Evolutionary conservation across 176 grass and related monocot genomes (phyloP).

Genomic region (Triticum timopheevii): DNA sequence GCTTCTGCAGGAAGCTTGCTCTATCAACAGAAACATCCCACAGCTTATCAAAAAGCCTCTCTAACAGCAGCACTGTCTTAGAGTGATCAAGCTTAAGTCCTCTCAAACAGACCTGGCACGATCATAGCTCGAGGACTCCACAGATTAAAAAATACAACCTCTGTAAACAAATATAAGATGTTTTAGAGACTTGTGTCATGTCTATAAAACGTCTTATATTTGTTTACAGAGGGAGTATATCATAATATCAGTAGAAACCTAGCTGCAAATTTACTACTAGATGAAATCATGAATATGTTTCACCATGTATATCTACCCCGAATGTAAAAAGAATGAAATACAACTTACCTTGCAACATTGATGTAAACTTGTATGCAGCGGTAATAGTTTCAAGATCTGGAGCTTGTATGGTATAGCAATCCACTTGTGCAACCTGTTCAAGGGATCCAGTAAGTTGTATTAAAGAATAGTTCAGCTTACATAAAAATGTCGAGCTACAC

Average conservation of each 20-base stretch:
- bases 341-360: slow-evolving; percentile 82
- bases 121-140: neutral
- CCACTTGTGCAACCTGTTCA: slow-evolving; percentile 79
- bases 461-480: neutral
- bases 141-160: neutral
- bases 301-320: neutral
- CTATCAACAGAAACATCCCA: slow-evolving; percentile 10
- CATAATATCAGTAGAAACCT: neutral
- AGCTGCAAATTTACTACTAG: neutral
- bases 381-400: slow-evolving; percentile 79
- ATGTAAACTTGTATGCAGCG: slow-evolving; percentile 71
- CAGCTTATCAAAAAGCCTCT: neutral
- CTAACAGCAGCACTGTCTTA: neutral
- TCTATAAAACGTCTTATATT: too few relatives aligned
- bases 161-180: too few relatives aligned
- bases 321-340: slow-evolving; percentile 22
- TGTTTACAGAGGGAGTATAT: too few relatives aligned
- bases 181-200: too few relatives aligned
- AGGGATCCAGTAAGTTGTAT: slow-evolving; percentile 29
- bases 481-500: slow-evolving; percentile 7
- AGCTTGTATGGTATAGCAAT: slow-evolving; percentile 91
- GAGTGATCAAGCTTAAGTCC: neutral
- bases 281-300: neutral
- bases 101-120: neutral
- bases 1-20: neutral